These are phyloP conservation scores for Hippophae tibetana DNA, from an alignment of 306 rosid species.

Conservation along the genomic window DNA sequence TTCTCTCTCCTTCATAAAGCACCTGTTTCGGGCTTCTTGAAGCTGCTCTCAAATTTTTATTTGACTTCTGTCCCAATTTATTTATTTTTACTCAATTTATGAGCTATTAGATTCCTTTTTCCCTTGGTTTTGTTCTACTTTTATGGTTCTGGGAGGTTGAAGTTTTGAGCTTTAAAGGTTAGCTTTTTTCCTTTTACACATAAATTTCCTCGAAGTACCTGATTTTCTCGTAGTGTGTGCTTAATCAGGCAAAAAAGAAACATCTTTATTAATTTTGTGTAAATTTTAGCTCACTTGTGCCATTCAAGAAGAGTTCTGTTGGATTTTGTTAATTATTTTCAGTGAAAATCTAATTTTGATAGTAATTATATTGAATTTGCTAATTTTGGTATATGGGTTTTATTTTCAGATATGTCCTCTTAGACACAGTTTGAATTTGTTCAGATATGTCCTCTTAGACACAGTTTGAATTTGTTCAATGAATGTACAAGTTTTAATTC, in stretches of 20 bases:
- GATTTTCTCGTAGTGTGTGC: constrained; percentile 22
- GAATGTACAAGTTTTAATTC: no score
- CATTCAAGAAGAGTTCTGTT: not conserved
- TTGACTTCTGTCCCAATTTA: constrained; percentile 18
- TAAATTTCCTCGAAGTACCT: constrained; percentile 8
- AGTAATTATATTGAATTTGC: no score
- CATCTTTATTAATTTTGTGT: constrained; percentile 2
- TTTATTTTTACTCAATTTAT: not conserved
- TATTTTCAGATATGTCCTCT: no score
- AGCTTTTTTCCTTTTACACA: constrained; percentile 1
- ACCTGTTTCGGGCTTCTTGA: not conserved
- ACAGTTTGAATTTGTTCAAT: no score
- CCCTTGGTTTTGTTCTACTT: constrained; percentile 11
- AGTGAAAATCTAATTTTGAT: no score
- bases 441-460: no score
- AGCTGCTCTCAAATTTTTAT: constrained; percentile 4
- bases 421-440: no score
- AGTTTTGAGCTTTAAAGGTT: constrained; percentile 22
- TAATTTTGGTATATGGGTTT: no score
- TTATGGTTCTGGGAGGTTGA: constrained; percentile 11
- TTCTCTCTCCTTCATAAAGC: not conserved
- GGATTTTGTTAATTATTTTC: not conserved
- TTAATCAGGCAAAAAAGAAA: constrained; percentile 14
- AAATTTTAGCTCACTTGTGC: constrained; percentile 12
- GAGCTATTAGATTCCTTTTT: not conserved